Percentiles rank a stretch among this genome's conserved stretches.
Conservation (phyloP, 768 basidiomycete genomes). For the Pisolithus sp. region DNA sequence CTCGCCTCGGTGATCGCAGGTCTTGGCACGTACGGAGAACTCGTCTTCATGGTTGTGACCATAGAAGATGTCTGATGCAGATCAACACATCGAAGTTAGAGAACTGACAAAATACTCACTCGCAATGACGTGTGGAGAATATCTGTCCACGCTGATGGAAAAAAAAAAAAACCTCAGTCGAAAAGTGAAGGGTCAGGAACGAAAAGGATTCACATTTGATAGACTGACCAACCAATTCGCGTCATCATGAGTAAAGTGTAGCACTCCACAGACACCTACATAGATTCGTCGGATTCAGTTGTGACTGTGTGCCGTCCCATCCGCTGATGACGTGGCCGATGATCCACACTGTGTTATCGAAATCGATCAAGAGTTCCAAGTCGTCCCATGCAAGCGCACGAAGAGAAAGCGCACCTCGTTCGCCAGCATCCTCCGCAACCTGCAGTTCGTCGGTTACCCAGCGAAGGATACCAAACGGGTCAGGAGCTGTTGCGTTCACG, state of each 20-base stretch:
- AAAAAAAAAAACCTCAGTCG: background rate
- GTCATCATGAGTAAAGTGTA: background rate
- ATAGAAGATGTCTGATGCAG: conserved; percentile 50
- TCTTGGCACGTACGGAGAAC: conserved; percentile 37
- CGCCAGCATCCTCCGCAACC: conserved; percentile 43
- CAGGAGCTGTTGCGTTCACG: conserved; percentile 40
- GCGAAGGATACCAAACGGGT: conserved; percentile 43
- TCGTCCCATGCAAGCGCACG: background rate
- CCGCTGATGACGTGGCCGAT: conserved; percentile 45
- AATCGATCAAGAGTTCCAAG: background rate
- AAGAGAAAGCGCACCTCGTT: conserved; percentile 28
- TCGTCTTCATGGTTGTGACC: conserved; percentile 74
- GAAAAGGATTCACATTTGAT: conserved; percentile 34
- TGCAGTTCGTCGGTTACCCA: conserved; percentile 49
- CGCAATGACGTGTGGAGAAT: conserved; percentile 42
- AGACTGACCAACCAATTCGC: conserved; percentile 25
- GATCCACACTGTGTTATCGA: conserved; percentile 46
- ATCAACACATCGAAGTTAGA: background rate
- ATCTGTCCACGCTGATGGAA: conserved; percentile 35
- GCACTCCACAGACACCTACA: conserved; percentile 25
- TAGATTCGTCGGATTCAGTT: conserved; percentile 38
- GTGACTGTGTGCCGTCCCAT: conserved; percentile 37
- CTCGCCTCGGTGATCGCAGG: no score
- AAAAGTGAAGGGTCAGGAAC: background rate
- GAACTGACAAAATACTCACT: conserved; percentile 23